phyloP scores from a whole-genome alignment of 2,329 filamentous ascomycete species.

The Setomelanomma holmii region DNA sequence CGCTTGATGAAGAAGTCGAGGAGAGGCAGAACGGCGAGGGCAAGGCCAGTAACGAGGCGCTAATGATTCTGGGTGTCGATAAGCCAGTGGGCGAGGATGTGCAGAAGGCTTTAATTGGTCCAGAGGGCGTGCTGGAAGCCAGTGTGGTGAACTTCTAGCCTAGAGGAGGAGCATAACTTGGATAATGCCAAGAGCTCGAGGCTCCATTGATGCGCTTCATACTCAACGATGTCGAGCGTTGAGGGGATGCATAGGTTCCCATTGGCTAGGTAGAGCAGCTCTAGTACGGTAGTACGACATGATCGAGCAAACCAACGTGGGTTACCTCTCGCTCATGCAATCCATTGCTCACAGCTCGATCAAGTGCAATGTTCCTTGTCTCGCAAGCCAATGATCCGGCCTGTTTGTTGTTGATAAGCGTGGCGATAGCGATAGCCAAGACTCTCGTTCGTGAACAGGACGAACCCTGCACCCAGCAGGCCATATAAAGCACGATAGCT shows the following conservation, averaged over 20 bases:
- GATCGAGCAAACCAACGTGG: too few relatives aligned
- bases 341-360: too few relatives aligned
- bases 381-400: too few relatives aligned
- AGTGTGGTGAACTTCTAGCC: conserved; percentile 55
- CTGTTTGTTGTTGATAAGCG: background rate
- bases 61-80: conserved; percentile 83
- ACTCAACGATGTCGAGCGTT: background rate
- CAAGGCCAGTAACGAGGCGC: conserved; percentile 65
- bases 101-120: conserved; percentile 56
- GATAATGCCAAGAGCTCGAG: background rate
- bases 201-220: background rate
- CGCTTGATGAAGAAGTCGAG: conserved; percentile 55
- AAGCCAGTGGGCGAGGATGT: conserved; percentile 67
- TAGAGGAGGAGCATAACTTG: background rate
- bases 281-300: too few relatives aligned
- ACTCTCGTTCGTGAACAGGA: background rate
- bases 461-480: background rate
- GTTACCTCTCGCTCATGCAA: too few relatives aligned
- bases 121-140: conserved; percentile 60
- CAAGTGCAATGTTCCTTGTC: too few relatives aligned
- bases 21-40: conserved; percentile 28
- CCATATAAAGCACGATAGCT: background rate
- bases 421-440: background rate
- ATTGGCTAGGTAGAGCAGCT: background rate
- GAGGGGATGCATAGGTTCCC: background rate